Conservation (phyloP, 2,329 filamentous ascomycete species). For the Ustulina deusta region DNA sequence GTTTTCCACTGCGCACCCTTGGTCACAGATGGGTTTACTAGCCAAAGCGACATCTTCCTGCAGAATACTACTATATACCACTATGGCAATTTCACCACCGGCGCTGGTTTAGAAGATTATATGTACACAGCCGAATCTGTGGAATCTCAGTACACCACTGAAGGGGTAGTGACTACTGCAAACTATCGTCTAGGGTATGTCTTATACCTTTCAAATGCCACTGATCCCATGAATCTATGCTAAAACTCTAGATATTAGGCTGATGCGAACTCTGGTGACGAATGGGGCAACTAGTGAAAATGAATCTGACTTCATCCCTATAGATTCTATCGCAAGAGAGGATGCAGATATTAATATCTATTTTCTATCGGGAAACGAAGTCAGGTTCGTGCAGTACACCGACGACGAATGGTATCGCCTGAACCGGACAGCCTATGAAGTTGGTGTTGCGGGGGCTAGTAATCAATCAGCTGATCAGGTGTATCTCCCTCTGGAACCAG, state of each 20-base stretch:
- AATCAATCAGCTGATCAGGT: too few relatives aligned
- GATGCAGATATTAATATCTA: background rate
- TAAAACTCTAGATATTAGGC: background rate
- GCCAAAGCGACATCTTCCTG: background rate
- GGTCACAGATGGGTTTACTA: background rate
- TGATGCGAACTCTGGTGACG: background rate
- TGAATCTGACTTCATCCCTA: background rate
- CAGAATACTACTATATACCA: background rate
- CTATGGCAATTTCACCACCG: background rate
- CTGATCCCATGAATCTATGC: too few relatives aligned
- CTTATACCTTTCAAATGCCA: too few relatives aligned
- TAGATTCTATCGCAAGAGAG: background rate
- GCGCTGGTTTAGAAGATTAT: background rate
- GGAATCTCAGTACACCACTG: background rate
- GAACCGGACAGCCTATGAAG: too few relatives aligned
- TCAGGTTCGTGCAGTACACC: background rate
- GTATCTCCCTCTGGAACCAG: too few relatives aligned
- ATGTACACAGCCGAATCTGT: background rate
- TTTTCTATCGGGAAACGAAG: constrained; percentile 16
- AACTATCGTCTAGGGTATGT: too few relatives aligned
- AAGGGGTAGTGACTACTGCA: too few relatives aligned
- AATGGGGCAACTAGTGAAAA: background rate
- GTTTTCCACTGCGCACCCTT: constrained; percentile 3
- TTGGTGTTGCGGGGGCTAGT: too few relatives aligned
- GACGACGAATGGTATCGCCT: constrained; percentile 21